phyloP scores from a whole-genome alignment of 306 rosid genomes.

The Calophaca sinica region DNA sequence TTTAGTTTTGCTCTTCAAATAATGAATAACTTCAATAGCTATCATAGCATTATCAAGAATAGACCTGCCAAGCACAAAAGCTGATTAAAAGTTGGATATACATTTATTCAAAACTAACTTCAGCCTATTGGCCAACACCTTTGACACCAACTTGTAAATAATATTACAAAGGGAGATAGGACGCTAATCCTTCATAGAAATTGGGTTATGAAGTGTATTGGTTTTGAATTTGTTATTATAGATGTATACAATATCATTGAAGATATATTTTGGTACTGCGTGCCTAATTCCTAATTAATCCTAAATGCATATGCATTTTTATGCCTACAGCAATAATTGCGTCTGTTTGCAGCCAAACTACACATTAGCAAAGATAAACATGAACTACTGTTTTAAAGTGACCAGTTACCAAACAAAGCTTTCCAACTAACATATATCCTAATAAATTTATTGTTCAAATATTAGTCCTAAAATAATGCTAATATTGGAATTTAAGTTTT shows the following conservation, averaged over 20 bases:
- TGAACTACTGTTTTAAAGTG: slow-evolving; percentile 21
- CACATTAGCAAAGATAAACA: slow-evolving; percentile 39
- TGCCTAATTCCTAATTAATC: slow-evolving; percentile 27
- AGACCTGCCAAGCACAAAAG: no score
- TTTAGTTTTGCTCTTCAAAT: no score
- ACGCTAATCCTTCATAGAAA: no score
- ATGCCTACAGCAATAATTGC: slow-evolving; percentile 22
- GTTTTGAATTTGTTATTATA: neutral
- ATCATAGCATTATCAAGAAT: no score
- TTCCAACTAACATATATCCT: slow-evolving; percentile 1
- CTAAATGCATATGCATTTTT: slow-evolving; percentile 11
- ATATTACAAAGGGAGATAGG: no score
- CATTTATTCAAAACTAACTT: no score
- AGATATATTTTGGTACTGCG: neutral
- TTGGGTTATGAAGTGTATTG: slow-evolving; percentile 39
- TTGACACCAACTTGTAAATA: no score
- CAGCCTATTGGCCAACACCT: no score
- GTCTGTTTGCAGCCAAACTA: neutral
- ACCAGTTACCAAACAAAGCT: slow-evolving; percentile 33
- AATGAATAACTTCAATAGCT: no score
- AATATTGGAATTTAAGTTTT: no score
- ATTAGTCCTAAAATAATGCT: no score
- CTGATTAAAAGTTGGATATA: no score
- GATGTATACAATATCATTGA: neutral
- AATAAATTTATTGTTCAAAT: neutral